These are phyloP conservation scores for Gracilariopsis chorda DNA, from an alignment of 23 red algal genomes.

Conservation along the genomic window DNA sequence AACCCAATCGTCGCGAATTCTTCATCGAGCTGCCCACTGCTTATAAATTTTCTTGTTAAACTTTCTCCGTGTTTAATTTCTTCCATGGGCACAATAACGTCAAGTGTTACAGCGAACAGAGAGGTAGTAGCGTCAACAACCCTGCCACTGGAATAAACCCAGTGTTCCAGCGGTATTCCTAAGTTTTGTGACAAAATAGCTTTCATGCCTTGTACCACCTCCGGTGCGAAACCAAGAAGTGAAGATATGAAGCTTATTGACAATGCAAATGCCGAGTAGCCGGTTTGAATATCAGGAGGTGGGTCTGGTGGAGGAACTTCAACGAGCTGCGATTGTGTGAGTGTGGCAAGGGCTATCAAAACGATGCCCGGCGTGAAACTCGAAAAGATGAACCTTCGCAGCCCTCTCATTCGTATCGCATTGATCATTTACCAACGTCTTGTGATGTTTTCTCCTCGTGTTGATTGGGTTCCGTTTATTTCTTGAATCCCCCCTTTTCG, in stretches of 20 bases:
- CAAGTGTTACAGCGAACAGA: neutral
- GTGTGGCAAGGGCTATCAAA: neutral
- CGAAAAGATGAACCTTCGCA: neutral
- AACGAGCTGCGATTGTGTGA: neutral
- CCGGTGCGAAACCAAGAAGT: neutral
- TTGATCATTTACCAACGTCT: no score
- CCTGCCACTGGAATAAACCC: neutral
- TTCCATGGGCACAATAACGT: neutral
- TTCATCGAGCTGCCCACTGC: neutral
- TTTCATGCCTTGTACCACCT: neutral
- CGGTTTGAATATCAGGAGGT: neutral
- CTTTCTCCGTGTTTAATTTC: neutral
- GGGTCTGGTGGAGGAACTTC: neutral
- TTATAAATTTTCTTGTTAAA: neutral
- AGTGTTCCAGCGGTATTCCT: neutral
- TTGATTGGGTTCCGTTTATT: no score
- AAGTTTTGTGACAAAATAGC: neutral
- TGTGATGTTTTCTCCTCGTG: no score
- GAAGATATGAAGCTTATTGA: neutral
- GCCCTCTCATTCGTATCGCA: neutral
- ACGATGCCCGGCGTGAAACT: neutral
- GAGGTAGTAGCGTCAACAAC: neutral
- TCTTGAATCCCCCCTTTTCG: no score
- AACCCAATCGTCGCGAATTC: neutral
- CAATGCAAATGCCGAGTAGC: neutral